Base-by-base conservation (phyloP, 2,329 filamentous ascomycete genomes). In the Pseudogymnoascus sp. region DNA sequence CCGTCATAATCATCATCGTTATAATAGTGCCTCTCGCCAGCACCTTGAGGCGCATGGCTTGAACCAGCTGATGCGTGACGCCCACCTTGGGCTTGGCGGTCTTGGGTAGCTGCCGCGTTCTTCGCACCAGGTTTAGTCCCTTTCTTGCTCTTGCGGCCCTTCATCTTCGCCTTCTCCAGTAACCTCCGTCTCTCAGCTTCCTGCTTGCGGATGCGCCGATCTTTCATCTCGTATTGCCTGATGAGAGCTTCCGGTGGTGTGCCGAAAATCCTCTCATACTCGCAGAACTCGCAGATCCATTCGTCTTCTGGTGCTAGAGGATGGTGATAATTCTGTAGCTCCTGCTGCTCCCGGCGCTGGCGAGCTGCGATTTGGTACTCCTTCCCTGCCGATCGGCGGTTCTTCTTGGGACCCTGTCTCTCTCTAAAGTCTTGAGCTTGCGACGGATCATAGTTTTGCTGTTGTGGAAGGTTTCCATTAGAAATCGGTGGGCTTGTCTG, bases 261-360 rank as follows among this genome's bases (percentile, higher is more conserved):
- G n/a, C 93, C 93, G 74, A 96, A 98, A 61, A 99, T 97, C 62
- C 86, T 86, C 77, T 98, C 93, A 73, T 97, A 99, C 76, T 99
- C 95, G 79, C 95, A 99, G 74, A 98, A 98, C 72, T 97, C 91
- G 77, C 95, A 99, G 57, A 98, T 92, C 90, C 93, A 98, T 61
- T 92, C 84, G 66, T 96, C 90, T 68, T 91, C 89, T 1, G 79
- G 74, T 16, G 77, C 79, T 0, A 90, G 89, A 1, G 90, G 89
- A 71, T 90, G 87, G 70, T 90, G 86, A 67, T 85, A 85, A 74
- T 95, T 96, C 64, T 85, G 83, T 68, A 90, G 88, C 70, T 90
- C 85, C 66, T 95, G 90, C 71, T 90, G 83, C 57, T 90, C 84
- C 65, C 89, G 88, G 6, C 95, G 89, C 68, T 92, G 86, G 23